Evolutionary conservation across 2,329 filamentous ascomycete species (phyloP), one percentile per base, ranked within the genome.

Genomic region (Helotiales sp.): DNA sequence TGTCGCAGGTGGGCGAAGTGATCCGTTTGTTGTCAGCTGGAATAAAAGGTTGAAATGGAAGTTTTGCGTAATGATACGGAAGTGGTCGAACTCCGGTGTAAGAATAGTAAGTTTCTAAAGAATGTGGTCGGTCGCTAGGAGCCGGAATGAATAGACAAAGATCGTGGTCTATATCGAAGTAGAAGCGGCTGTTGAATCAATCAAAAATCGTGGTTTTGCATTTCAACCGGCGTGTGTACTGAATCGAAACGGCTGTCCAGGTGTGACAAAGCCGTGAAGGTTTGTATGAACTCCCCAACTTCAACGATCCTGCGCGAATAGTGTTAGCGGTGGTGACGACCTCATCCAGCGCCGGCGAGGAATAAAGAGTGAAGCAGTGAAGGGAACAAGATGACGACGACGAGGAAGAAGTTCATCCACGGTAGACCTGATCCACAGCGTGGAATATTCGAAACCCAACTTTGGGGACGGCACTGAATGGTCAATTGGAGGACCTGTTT

Each of bases 61-160:
- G 15, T 20, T 52, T 45, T 49, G 28, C 22, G 34, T 52, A 66
- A 52, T 57, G 50, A 64, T 59, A 52, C 40, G 20, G 65, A 68
- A 71, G 67, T 71, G 34, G 63, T 71, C 70, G 64, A 73, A 70
- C 68, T 71, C 67, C 66, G 52, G 62, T 64, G 64, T 59, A 66
- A 66, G 62, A 71, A 74, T 52, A 17, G 32, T 45, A 68, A 50
- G n/a, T 59, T 71, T 61, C 64, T 64, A 75, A 75, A 72, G 75
- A 75, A 69, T 64, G 73, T 75, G 66, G 63, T 70, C 67, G 72
- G 69, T 75, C 74, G 65, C 74, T 75, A 70, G 73, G 74, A 76
- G 62, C 71, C 71, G 70, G 68, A 57, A 57, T 64, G 61, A 69
- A 67, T 65, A 71, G 66, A 71, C 65, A 73, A 69, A 71, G 60